phyloP scores from a whole-genome alignment of 2,329 filamentous ascomycete genomes.

The Phialophora expanda region DNA sequence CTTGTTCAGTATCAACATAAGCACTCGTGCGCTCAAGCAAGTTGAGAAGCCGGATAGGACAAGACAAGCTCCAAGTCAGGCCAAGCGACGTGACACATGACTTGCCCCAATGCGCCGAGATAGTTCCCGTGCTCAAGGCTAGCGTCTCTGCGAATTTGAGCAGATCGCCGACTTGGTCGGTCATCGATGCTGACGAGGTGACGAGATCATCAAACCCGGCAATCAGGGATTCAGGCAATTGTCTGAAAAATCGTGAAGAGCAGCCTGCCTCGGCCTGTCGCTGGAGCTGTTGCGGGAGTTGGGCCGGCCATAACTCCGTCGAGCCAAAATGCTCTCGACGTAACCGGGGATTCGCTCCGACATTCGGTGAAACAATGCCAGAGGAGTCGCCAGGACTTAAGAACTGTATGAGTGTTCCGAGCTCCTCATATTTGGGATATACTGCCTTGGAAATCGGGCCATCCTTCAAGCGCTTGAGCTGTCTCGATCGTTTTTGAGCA shows the following conservation, averaged over 20 bases:
- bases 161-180: not conserved
- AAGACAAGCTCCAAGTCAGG: constrained; percentile 13
- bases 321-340: not conserved
- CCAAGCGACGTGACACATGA: constrained; percentile 9
- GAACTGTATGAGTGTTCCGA: not conserved
- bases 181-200: not conserved
- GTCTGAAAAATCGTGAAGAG: not conserved
- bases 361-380: not conserved
- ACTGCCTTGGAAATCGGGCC: not conserved
- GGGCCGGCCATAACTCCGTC: not conserved
- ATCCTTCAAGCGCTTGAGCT: constrained; percentile 9
- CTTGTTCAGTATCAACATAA: constrained; percentile 2
- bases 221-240: not conserved
- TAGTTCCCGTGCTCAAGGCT: not conserved
- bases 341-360: not conserved
- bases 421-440: not conserved
- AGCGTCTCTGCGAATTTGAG: constrained; percentile 12
- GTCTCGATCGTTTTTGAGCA: constrained; percentile 11
- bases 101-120: constrained; percentile 13
- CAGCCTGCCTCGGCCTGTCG: not conserved
- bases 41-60: constrained; percentile 9
- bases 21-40: constrained; percentile 12
- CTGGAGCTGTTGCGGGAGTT: too few relatives aligned
- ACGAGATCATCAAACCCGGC: not conserved
- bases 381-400: not conserved